Conservation (phyloP, 768 basidiomycete genomes). For the Termitomyces heimii region DNA sequence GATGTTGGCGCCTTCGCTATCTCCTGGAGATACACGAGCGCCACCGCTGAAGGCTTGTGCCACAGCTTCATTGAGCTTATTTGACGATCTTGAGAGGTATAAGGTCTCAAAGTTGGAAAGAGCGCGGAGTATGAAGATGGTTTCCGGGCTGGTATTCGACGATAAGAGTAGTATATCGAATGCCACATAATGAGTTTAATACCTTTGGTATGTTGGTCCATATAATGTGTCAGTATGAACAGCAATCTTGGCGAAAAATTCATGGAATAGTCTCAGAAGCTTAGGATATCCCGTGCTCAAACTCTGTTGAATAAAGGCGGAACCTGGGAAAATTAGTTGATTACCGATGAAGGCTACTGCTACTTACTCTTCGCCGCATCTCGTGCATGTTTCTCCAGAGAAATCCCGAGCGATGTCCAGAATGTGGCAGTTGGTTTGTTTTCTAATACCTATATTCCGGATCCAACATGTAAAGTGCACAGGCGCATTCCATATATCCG, state of each 20-base stretch:
- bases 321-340: constrained; percentile 40
- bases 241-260: constrained; percentile 93
- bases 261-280: constrained; percentile 87
- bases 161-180: background rate
- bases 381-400: constrained; percentile 76
- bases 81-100: constrained; percentile 83
- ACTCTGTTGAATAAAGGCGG: constrained; percentile 87
- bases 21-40: constrained; percentile 60
- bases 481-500: background rate
- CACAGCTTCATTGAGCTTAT: constrained; percentile 79
- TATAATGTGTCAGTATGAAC: constrained; percentile 96
- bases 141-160: constrained; percentile 69
- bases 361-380: constrained; percentile 73
- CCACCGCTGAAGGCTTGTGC: constrained; percentile 74
- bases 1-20: constrained; percentile 70
- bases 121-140: constrained; percentile 79
- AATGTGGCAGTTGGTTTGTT: constrained; percentile 89
- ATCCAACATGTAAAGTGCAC: background rate
- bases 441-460: constrained; percentile 59
- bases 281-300: constrained; percentile 83
- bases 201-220: constrained; percentile 81
- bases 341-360: background rate
- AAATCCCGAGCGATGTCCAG: constrained; percentile 77
- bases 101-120: constrained; percentile 79
- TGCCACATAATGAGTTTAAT: background rate